A percentile compares a stretch with the other conserved stretches of the same genome.
Evolutionary conservation across 495 filamentous ascomycete genomes (phyloP).

Genomic region (Talaromyces trachyspermus): DNA sequence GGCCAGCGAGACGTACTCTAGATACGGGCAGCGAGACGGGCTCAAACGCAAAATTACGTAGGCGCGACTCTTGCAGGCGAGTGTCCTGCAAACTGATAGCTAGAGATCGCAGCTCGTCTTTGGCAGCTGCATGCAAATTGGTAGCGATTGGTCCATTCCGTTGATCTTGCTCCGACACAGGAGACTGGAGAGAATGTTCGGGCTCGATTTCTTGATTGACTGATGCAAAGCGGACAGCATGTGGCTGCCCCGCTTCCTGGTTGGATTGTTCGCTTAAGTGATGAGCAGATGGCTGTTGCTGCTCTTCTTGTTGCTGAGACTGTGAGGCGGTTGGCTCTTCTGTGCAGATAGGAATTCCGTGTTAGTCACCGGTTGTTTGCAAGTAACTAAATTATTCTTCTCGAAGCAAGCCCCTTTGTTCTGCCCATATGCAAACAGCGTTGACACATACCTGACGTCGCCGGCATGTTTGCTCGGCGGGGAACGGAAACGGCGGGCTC

Average conservation of each 20-base stretch:
- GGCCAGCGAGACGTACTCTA: constrained; percentile 51
- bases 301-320: background rate
- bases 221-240: constrained; percentile 69
- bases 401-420: too few species aligned
- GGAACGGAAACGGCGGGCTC: constrained; percentile 8
- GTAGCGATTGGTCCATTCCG: constrained; percentile 14
- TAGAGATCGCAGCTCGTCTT: constrained; percentile 63
- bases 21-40: constrained; percentile 81
- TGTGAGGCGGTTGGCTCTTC: constrained; percentile 4
- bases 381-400: background rate
- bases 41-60: constrained; percentile 80
- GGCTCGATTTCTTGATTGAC: constrained; percentile 73
- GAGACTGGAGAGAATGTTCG: constrained; percentile 26
- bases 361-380: background rate
- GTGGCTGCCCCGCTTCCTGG: constrained; percentile 5
- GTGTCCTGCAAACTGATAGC: constrained; percentile 64
- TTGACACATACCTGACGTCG: constrained; percentile 9
- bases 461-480: constrained; percentile 6
- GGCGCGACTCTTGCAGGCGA: constrained; percentile 70
- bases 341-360: background rate
- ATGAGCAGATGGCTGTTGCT: constrained; percentile 1
- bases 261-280: constrained; percentile 3
- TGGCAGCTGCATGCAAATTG: constrained; percentile 38
- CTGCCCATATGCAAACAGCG: background rate
- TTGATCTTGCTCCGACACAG: constrained; percentile 23